These are phyloP conservation scores for Xanthoceras sorbifolium DNA, from an alignment of 345 rosid genomes.

Conservation along the genomic window DNA sequence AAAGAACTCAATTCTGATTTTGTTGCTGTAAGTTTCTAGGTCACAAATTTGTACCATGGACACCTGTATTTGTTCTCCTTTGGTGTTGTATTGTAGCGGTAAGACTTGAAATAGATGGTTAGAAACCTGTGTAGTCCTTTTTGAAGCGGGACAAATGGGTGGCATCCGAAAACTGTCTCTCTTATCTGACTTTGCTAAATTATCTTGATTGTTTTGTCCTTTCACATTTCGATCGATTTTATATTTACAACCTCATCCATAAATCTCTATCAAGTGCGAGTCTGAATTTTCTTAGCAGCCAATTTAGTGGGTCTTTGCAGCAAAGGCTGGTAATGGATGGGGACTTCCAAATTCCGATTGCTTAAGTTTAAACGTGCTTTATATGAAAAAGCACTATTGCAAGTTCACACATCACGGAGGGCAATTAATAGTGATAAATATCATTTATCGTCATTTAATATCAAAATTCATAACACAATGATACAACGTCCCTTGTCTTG, in stretches of 20 bases:
- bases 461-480: no score
- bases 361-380: background rate
- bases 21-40: constrained; percentile 1
- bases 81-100: constrained; percentile 10
- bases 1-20: background rate
- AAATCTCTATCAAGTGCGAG: background rate
- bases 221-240: background rate
- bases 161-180: background rate
- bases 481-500: no score
- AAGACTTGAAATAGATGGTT: background rate
- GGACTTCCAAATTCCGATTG: background rate
- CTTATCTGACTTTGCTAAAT: background rate
- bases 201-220: background rate
- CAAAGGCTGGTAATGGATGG: no score
- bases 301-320: no score
- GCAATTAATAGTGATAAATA: no score
- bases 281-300: no score
- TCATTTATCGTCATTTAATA: no score
- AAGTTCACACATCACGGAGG: no score
- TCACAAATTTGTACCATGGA: constrained; percentile 6
- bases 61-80: background rate
- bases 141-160: background rate
- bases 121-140: constrained; percentile 6
- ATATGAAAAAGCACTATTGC: background rate
- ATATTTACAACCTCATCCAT: background rate